phyloP scores from a whole-genome alignment of 2,329 filamentous ascomycete species.

The Coleophoma cylindrospora region DNA sequence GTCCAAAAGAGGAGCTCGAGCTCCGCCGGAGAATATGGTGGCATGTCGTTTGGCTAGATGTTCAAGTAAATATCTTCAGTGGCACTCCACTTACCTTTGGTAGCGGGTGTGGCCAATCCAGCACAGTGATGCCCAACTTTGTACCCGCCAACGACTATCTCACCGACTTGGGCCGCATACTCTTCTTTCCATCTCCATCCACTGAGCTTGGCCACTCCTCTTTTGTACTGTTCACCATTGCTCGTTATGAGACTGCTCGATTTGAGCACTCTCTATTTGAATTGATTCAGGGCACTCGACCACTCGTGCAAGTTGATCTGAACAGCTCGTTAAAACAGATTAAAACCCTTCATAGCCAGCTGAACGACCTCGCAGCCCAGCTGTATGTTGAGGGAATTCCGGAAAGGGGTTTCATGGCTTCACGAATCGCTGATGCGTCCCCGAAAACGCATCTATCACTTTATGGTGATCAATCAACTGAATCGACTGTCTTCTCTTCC shows the following conservation, averaged over 20 bases:
- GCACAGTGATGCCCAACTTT: not conserved
- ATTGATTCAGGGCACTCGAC: not conserved
- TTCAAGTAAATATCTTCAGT: not conserved
- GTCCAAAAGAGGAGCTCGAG: not conserved
- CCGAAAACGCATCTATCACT: not conserved
- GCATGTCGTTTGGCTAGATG: not conserved
- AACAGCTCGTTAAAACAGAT: not conserved
- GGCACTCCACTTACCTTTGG: not conserved
- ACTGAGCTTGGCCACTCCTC: not conserved
- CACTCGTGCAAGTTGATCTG: not conserved
- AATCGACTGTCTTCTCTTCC: not conserved
- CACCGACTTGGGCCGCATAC: not conserved
- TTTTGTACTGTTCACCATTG: not conserved
- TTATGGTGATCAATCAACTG: not conserved
- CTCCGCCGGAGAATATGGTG: not conserved
- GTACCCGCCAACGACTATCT: not conserved
- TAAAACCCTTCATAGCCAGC: not conserved
- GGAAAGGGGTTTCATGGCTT: not conserved
- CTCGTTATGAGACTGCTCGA: not conserved
- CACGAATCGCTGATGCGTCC: not conserved
- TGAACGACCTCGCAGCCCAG: not conserved
- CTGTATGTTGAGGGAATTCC: not conserved
- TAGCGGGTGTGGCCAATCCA: not conserved
- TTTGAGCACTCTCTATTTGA: not conserved
- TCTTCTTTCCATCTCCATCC: not conserved